Evolutionary conservation across 352 stramenopile species (phyloP).

Genomic region (Pythium angustatum): DNA sequence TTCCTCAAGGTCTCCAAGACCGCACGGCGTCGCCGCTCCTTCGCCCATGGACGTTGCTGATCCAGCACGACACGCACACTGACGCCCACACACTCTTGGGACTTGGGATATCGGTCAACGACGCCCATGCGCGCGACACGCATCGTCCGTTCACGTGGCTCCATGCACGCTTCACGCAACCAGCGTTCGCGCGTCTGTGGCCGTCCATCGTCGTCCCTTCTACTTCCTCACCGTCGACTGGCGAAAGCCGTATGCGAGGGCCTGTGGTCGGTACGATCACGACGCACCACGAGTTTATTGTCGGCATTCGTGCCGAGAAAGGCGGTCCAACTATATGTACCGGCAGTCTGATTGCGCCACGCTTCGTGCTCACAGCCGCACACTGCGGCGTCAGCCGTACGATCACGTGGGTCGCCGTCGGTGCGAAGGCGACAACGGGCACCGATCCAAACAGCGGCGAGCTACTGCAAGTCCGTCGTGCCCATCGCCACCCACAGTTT

Average conservation of each 20-base stretch:
- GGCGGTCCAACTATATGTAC: background rate
- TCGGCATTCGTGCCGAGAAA: background rate
- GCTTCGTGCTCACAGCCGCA: background rate
- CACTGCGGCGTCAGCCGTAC: background rate
- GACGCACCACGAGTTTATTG: background rate
- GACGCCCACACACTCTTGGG: too few species aligned
- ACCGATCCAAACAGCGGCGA: conserved; percentile 1
- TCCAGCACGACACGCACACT: too few species aligned
- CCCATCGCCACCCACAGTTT: background rate
- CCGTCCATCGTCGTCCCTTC: background rate
- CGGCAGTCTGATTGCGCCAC: background rate
- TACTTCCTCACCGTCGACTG: background rate
- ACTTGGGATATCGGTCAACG: too few species aligned
- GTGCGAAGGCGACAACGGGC: background rate
- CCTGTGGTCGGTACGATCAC: background rate
- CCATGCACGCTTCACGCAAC: background rate
- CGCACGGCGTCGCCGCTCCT: too few species aligned
- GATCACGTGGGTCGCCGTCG: background rate
- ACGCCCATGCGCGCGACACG: too few species aligned
- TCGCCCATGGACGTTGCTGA: too few species aligned
- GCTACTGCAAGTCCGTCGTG: background rate
- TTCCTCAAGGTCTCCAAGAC: too few species aligned
- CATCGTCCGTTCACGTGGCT: background rate
- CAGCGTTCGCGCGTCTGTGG: background rate
- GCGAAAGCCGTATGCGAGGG: background rate